Base-by-base conservation (phyloP, 139 green algal genomes). In the Limnomonas spitsbergensis region DNA sequence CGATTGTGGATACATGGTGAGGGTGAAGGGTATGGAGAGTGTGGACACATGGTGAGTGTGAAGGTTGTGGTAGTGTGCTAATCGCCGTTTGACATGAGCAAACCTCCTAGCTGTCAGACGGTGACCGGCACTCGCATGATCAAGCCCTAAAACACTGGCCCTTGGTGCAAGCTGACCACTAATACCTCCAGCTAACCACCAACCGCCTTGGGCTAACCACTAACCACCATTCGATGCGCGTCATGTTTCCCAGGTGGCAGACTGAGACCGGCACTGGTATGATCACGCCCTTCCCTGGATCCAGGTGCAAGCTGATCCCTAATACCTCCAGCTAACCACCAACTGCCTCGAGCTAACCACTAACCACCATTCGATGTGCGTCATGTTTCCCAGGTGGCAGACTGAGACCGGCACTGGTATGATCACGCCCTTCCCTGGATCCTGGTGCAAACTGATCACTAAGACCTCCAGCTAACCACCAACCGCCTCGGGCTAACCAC, bases 1-100 rank as follows among this genome's bases (percentile, higher is more conserved):
- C 94, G 6, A 91, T 99, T 35, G 88, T 98, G 14, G 95, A 98
- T 88, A 98, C 95, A 1, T 98, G 92, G 94, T 98, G 95, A 74
- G 70, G 40, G 94, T 94, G n/a, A n/a, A n/a, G 98, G 90, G n/a
- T n/a, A 98, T 94, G 14, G 94, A 97, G 90, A 97, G 97, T 91
- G 93, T 98, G 75, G 75, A 80, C 75, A 80, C 75, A 9, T 80
- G 75, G n/a, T n/a, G n/a, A n/a, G n/a, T n/a, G n/a, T n/a, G n/a
- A n/a, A n/a, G n/a, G n/a, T n/a, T n/a, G n/a, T n/a, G n/a, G n/a
- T n/a, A n/a, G n/a, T n/a, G n/a, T n/a, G n/a, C n/a, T n/a, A n/a
- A n/a, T n/a, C n/a, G n/a, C n/a, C n/a, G n/a, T n/a, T n/a, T n/a
- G n/a, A n/a, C n/a, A n/a, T n/a, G n/a, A n/a, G n/a, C n/a, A n/a